A percentile compares a stretch with the other conserved stretches of the same genome.
Conservation (phyloP, 148 eudicot species). For the Arctostaphylos glauca region DNA sequence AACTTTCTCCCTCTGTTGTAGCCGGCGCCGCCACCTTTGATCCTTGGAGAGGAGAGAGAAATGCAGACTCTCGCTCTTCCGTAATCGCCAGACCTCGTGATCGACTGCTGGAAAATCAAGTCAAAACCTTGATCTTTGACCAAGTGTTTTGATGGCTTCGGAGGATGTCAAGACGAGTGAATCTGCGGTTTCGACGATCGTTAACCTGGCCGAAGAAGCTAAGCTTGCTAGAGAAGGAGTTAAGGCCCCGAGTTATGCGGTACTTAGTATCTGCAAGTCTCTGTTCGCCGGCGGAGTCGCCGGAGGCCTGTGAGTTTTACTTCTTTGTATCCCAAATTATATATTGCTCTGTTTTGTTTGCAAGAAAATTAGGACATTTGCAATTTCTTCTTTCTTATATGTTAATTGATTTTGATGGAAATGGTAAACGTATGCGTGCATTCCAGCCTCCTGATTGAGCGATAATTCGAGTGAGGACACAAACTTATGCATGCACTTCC, state of each 20-base stretch:
- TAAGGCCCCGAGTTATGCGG: constrained; percentile 50
- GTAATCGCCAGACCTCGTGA: neutral
- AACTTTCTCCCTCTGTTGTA: neutral
- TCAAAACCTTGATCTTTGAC: neutral
- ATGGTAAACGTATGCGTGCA: too few species aligned
- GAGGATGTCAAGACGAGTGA: constrained; percentile 79
- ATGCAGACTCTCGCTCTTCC: neutral
- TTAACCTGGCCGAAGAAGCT: constrained; percentile 77
- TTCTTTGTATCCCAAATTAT: neutral
- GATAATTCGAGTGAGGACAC: too few species aligned
- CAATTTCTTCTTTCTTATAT: neutral
- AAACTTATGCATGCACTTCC: too few species aligned
- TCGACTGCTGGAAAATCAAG: neutral
- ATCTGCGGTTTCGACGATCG: constrained; percentile 61
- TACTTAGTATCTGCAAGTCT: constrained; percentile 59
- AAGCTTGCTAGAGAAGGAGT: constrained; percentile 72
- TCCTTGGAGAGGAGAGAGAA: neutral
- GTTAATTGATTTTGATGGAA: neutral
- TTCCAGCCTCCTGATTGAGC: too few species aligned
- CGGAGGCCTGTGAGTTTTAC: constrained; percentile 27
- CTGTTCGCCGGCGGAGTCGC: constrained; percentile 89
- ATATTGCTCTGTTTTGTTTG: neutral
- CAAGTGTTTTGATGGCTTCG: constrained; percentile 54
- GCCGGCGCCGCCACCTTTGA: constrained; percentile 6
- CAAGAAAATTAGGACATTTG: neutral